A percentile compares a stretch with the other conserved stretches of the same genome.
Conservation (phyloP, 2,329 filamentous ascomycete genomes). For the Didymella glomerata region DNA sequence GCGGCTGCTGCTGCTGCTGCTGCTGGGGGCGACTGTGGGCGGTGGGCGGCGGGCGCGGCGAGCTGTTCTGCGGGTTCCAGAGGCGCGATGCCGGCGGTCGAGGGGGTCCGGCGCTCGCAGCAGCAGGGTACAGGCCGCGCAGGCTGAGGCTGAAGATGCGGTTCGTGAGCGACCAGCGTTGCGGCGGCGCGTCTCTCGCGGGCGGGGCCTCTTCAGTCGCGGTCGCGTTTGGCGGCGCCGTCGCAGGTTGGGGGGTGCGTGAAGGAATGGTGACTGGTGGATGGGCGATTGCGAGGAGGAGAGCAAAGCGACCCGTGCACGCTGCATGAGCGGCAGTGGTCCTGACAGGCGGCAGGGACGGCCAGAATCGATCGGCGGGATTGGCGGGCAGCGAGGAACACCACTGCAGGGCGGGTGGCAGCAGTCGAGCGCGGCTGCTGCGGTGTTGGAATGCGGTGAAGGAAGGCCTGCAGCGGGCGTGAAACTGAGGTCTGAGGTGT, state of each 20-base stretch:
- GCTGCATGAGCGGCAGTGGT: constrained; percentile 14
- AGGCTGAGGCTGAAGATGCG: constrained; percentile 52
- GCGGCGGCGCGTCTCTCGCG: constrained; percentile 37
- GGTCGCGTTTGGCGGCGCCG: constrained; percentile 26
- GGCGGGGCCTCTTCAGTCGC: constrained; percentile 30
- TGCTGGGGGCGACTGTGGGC: constrained; percentile 42
- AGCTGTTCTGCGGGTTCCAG: constrained; percentile 69
- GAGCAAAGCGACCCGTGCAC: constrained; percentile 23
- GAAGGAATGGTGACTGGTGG: constrained; percentile 38
- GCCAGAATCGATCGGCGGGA: constrained; percentile 1
- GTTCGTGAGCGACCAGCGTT: constrained; percentile 54
- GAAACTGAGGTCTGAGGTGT: not conserved
- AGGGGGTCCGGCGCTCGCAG: constrained; percentile 30
- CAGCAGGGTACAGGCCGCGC: constrained; percentile 31
- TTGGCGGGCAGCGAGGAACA: not conserved
- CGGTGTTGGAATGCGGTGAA: not conserved
- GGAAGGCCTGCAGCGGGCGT: not conserved
- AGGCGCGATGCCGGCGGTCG: constrained; percentile 60
- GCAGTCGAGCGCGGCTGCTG: not conserved
- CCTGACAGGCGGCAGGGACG: constrained; percentile 12
- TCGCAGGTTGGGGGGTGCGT: constrained; percentile 40
- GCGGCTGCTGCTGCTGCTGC: constrained; percentile 20
- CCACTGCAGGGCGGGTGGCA: constrained; percentile 1
- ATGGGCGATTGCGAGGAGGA: constrained; percentile 22
- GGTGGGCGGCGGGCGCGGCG: constrained; percentile 56